A percentile compares a stretch with the other conserved stretches of the same genome.
Evolutionary conservation across 176 grass and related monocot species (phyloP).

Genomic region (Oryza meridionalis): DNA sequence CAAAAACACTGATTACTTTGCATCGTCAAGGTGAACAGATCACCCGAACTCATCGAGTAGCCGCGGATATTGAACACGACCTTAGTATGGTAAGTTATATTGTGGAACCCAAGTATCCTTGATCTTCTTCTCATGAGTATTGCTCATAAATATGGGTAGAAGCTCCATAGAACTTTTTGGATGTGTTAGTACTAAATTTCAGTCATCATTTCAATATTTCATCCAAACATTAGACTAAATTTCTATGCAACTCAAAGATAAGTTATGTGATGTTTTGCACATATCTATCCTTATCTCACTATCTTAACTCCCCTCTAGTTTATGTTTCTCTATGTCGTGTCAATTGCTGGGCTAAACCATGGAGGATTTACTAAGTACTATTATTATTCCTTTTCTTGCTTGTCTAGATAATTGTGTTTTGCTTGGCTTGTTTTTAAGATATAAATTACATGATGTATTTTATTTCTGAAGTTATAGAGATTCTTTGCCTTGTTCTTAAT

Average conservation of each 20-base stretch:
- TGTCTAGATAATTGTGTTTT: not conserved
- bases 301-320: not conserved
- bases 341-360: not conserved
- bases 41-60: conserved; percentile 63
- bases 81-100: conserved; percentile 76
- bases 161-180: not conserved
- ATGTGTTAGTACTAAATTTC: conserved; percentile 2
- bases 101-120: not conserved
- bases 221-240: conserved; percentile 21
- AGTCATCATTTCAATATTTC: conserved; percentile 1
- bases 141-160: not conserved
- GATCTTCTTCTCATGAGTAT: not conserved
- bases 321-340: not conserved
- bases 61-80: conserved; percentile 77
- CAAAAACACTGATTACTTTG: conserved; percentile 68
- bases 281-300: conserved; percentile 3
- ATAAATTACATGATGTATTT: not conserved
- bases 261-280: conserved; percentile 1
- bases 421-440: conserved; percentile 3
- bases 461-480: not conserved
- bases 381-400: not conserved
- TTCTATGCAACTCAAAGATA: not conserved
- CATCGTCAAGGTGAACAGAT: conserved; percentile 96
- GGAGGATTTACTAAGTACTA: conserved; percentile 1
- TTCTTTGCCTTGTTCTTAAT: conserved; percentile 15